Conservation (phyloP, 75 land plant genomes). For the Chamaecyparis obtusa region DNA sequence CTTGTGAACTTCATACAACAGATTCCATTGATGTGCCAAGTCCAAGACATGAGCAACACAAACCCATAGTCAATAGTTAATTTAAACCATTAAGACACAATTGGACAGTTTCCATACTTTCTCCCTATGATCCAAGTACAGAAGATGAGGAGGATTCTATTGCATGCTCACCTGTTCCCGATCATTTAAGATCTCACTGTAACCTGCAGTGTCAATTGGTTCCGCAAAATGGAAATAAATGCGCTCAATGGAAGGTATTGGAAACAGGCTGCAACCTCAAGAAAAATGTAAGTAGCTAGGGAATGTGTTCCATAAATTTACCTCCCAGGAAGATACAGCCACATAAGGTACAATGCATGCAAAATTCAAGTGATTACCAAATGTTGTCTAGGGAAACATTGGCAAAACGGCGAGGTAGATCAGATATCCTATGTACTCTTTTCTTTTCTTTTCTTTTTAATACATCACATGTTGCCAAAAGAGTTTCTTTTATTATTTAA, state of each 20-base stretch:
- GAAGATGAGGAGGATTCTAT: not conserved
- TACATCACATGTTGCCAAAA: not conserved
- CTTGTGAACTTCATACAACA: not conserved
- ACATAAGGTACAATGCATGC: not conserved
- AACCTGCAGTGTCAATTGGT: slow-evolving; percentile 31
- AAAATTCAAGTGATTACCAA: not conserved
- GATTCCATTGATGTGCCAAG: not conserved
- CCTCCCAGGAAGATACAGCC: not conserved
- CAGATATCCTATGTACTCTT: not conserved
- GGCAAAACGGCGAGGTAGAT: not conserved
- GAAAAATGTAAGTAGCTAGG: not conserved
- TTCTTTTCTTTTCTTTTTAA: too few relatives aligned
- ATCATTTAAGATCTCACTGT: slow-evolving; percentile 11
- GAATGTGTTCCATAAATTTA: not conserved
- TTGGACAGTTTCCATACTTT: not conserved
- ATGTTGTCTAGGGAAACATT: not conserved
- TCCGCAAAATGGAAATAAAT: slow-evolving; percentile 49
- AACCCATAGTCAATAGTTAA: not conserved
- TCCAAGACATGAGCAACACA: not conserved
- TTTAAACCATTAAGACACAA: not conserved
- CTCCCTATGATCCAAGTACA: not conserved
- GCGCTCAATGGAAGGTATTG: slow-evolving; percentile 34
- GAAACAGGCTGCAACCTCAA: slow-evolving; percentile 27
- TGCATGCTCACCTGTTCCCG: slow-evolving; percentile 25
- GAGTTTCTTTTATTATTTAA: not conserved